Percentiles rank a stretch among this genome's conserved stretches.
These are phyloP conservation scores for Fraxinus albicans DNA, from an alignment of 305 asterid species.

Conservation along the genomic window DNA sequence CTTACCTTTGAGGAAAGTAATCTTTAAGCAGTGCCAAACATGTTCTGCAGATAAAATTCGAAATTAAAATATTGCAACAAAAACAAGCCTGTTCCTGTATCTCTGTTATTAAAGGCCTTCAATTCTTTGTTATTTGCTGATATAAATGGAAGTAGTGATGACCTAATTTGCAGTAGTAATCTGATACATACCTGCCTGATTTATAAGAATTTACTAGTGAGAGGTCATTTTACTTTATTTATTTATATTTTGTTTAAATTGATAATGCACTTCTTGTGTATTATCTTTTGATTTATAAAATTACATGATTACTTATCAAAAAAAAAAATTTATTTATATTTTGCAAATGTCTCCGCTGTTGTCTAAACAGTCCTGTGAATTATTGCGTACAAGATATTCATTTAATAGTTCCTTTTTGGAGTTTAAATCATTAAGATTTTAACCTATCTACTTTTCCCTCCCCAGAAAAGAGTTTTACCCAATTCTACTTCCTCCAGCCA, in stretches of 20 bases:
- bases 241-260: neutral
- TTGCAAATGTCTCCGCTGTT: neutral
- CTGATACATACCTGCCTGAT: neutral
- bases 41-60: neutral
- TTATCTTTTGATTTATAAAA: too few species aligned
- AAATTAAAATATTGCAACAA: neutral
- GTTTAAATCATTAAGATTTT: neutral
- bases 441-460: neutral
- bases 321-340: neutral
- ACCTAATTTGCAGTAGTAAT: neutral
- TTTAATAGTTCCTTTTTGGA: neutral
- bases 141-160: neutral
- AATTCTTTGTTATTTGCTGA: neutral
- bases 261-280: too few species aligned
- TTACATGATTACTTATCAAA: too few species aligned
- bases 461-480: neutral
- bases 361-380: neutral
- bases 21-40: neutral
- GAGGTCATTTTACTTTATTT: neutral
- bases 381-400: neutral
- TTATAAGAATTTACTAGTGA: neutral
- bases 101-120: conserved; percentile 5
- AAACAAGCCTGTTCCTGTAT: conserved; percentile 7
- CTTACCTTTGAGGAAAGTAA: neutral
- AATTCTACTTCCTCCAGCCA: conserved; percentile 2